phyloP scores from a whole-genome alignment of 257 asterid species.

The Coffea eugenioides region DNA sequence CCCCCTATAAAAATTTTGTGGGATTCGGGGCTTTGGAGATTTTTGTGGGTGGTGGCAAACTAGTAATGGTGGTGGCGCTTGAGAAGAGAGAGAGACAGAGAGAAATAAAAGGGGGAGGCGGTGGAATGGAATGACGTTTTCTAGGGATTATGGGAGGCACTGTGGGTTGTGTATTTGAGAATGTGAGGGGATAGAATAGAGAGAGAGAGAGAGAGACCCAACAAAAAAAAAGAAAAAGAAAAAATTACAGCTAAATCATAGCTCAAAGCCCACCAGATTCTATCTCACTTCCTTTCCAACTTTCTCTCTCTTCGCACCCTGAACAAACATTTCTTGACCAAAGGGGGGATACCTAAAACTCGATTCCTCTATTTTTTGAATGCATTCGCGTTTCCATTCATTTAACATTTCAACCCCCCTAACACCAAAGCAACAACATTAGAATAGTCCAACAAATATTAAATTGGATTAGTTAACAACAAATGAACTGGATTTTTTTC shows the following conservation, averaged over 20 bases:
- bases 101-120: conserved; percentile 11
- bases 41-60: conserved; percentile 25
- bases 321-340: conserved; percentile 25
- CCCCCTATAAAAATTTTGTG: too few relatives aligned
- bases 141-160: conserved; percentile 26
- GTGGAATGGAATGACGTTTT: neutral
- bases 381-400: neutral
- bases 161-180: conserved; percentile 20
- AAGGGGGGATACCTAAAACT: neutral
- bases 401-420: neutral
- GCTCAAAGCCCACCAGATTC: conserved; percentile 77
- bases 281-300: conserved; percentile 24
- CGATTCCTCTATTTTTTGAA: neutral
- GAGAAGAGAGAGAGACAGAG: neutral
- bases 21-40: conserved; percentile 21
- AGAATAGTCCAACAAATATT: too few relatives aligned
- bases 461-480: too few relatives aligned
- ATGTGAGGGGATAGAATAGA: conserved; percentile 16
- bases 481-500: too few relatives aligned
- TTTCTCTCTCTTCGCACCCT: conserved; percentile 26
- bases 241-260: conserved; percentile 77
- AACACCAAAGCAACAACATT: neutral
- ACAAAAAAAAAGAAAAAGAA: conserved; percentile 15
- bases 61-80: neutral
- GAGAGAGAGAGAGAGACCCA: conserved; percentile 20